A percentile compares a stretch with the other conserved stretches of the same genome.
Evolutionary conservation across 345 rosid species (phyloP).

Genomic region (Draba incana): DNA sequence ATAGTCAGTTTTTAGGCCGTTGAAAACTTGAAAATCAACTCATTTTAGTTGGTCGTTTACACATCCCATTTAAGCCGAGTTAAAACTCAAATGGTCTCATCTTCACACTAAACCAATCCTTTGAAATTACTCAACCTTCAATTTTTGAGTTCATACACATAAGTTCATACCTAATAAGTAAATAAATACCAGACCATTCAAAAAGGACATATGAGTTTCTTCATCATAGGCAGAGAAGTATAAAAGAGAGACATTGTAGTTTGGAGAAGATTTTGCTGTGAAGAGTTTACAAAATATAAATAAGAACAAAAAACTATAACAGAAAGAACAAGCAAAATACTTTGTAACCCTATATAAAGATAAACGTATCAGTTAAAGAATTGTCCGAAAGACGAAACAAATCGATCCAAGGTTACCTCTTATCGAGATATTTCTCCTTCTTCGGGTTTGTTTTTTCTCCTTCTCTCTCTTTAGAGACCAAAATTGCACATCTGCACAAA

Average conservation of each 20-base stretch:
- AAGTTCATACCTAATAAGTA: conserved; percentile 5
- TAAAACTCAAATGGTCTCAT: too few species aligned
- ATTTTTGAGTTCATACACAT: conserved; percentile 8
- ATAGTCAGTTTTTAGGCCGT: too few species aligned
- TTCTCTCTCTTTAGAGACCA: conserved; percentile 59
- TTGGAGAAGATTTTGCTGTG: conserved; percentile 29
- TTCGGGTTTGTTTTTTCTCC: conserved; percentile 9
- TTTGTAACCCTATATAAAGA: conserved; percentile 39
- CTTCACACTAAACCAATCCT: not conserved
- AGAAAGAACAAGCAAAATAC: conserved; percentile 28
- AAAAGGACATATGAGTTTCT: conserved; percentile 18
- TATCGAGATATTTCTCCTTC: conserved; percentile 22
- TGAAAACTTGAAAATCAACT: too few species aligned
- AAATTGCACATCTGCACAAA: conserved; percentile 82
- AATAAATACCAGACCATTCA: conserved; percentile 1
- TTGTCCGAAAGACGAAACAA: conserved; percentile 21
- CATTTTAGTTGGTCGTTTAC: too few species aligned
- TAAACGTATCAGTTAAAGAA: conserved; percentile 42
- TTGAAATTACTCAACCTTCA: conserved; percentile 8
- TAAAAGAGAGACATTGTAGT: conserved; percentile 27
- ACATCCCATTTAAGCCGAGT: too few species aligned
- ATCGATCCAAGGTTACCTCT: conserved; percentile 34
- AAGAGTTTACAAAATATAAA: conserved; percentile 28
- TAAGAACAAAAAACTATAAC: conserved; percentile 28
- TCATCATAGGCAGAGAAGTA: conserved; percentile 21